phyloP scores from a whole-genome alignment of 1,284 basidiomycete genomes.

The Waitea zeae region DNA sequence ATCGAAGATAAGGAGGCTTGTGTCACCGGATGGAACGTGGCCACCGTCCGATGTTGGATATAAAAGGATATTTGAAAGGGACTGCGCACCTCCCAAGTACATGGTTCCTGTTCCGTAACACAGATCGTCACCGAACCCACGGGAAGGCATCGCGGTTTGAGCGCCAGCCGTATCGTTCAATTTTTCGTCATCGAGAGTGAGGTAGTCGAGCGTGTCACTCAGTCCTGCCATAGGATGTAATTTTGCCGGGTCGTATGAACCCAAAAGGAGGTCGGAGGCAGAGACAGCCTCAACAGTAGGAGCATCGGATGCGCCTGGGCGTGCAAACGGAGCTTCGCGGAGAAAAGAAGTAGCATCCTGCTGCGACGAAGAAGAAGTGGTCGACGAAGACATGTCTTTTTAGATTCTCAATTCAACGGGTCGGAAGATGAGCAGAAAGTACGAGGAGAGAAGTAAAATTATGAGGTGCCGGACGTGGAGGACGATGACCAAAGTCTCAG shows the following conservation, averaged over 20 bases:
- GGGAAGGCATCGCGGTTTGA: constrained; percentile 73
- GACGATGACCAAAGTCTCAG: too few species aligned
- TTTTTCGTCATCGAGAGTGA: constrained; percentile 89
- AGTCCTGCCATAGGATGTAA: constrained; percentile 84
- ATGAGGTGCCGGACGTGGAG: too few species aligned
- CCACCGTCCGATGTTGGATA: too few species aligned
- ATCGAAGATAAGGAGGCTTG: constrained; percentile 8
- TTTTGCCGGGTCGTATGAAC: constrained; percentile 76
- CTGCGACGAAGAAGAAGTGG: constrained; percentile 15
- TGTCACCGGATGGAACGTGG: too few species aligned
- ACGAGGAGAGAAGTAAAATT: too few species aligned
- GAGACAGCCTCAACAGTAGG: constrained; percentile 53
- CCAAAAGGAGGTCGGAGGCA: constrained; percentile 70
- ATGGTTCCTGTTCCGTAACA: constrained; percentile 99
- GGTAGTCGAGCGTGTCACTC: constrained; percentile 81
- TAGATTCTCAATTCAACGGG: too few species aligned
- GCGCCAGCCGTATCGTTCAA: constrained; percentile 74
- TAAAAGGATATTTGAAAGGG: constrained; percentile 23
- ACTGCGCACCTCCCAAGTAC: constrained; percentile 79
- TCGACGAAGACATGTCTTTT: too few species aligned
- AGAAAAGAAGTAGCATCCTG: constrained; percentile 32
- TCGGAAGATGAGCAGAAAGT: too few species aligned
- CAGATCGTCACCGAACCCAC: constrained; percentile 98
- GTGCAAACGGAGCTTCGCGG: constrained; percentile 37
- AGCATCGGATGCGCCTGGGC: constrained; percentile 21